Conservation (phyloP, 345 rosid species). For the Hevea brasiliensis region DNA sequence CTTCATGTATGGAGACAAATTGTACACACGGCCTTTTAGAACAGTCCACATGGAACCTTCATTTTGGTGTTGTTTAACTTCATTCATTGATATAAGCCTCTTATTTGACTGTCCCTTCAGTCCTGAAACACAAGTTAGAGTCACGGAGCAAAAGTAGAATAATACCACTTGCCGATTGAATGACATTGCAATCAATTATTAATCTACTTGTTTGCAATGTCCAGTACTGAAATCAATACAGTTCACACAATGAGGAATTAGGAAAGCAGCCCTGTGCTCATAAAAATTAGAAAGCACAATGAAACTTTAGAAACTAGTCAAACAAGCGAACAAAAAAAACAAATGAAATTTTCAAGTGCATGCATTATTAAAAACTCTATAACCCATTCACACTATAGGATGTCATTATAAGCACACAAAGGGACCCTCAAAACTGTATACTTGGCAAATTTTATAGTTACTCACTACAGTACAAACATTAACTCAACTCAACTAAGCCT, state of each 20-base stretch:
- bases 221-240: too few species aligned
- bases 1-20: slow-evolving; percentile 86
- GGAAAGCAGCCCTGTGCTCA: background rate
- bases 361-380: too few species aligned
- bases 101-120: slow-evolving; percentile 78
- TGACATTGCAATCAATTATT: background rate
- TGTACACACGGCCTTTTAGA: slow-evolving; percentile 80
- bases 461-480: background rate
- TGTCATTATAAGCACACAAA: background rate
- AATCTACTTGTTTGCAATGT: background rate
- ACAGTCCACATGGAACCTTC: slow-evolving; percentile 97
- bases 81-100: slow-evolving; percentile 67
- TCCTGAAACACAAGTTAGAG: slow-evolving; percentile 37
- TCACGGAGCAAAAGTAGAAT: background rate
- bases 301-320: background rate
- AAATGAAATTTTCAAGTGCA: too few species aligned
- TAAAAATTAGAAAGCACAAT: background rate
- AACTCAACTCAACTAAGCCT: too few species aligned
- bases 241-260: too few species aligned
- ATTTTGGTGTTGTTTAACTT: slow-evolving; percentile 66
- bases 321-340: background rate
- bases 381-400: background rate
- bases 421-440: background rate
- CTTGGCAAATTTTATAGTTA: background rate
- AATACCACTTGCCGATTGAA: background rate